Evolutionary conservation across 176 grass and related monocot species (phyloP).

Genomic region (Phoenix roebelenii): DNA sequence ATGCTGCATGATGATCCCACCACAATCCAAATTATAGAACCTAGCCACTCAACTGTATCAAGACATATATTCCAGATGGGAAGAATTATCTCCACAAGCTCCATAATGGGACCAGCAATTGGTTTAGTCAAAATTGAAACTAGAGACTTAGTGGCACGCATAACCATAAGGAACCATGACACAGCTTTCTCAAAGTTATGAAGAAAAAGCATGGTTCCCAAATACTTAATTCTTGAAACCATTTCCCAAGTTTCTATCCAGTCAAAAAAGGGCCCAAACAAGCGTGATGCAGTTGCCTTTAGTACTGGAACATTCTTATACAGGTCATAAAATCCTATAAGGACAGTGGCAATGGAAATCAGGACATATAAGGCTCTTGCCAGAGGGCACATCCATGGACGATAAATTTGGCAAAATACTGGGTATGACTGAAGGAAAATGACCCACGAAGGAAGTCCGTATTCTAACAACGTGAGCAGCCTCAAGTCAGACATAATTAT

Average conservation of each 20-base stretch:
- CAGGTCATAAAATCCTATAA: conserved; percentile 98
- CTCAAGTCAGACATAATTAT: conserved; percentile 75
- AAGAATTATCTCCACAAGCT: conserved; percentile 61
- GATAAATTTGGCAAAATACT: conserved; percentile 93
- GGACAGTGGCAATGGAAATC: conserved; percentile 81
- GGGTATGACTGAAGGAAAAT: conserved; percentile 96
- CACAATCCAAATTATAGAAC: conserved; percentile 38
- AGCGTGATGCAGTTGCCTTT: conserved; percentile 77
- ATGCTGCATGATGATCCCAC: conserved; percentile 52
- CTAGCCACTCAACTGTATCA: conserved; percentile 41
- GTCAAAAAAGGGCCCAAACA: conserved; percentile 93
- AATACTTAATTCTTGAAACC: conserved; percentile 86
- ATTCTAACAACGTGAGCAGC: conserved; percentile 79
- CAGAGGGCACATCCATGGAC: conserved; percentile 94
- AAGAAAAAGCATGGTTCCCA: conserved; percentile 97
- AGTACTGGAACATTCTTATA: conserved; percentile 98
- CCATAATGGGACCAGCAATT: conserved; percentile 61
- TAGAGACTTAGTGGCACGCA: conserved; percentile 49
- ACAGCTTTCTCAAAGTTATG: conserved; percentile 85
- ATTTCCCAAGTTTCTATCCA: conserved; percentile 99
- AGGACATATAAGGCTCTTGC: conserved; percentile 74
- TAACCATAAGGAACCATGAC: conserved; percentile 71
- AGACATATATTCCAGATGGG: conserved; percentile 71
- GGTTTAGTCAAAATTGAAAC: conserved; percentile 70
- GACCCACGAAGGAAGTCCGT: conserved; percentile 95